These are phyloP conservation scores for Lasiodiplodia gonubiensis DNA, from an alignment of 2,329 filamentous ascomycete genomes.

Conservation along the genomic window DNA sequence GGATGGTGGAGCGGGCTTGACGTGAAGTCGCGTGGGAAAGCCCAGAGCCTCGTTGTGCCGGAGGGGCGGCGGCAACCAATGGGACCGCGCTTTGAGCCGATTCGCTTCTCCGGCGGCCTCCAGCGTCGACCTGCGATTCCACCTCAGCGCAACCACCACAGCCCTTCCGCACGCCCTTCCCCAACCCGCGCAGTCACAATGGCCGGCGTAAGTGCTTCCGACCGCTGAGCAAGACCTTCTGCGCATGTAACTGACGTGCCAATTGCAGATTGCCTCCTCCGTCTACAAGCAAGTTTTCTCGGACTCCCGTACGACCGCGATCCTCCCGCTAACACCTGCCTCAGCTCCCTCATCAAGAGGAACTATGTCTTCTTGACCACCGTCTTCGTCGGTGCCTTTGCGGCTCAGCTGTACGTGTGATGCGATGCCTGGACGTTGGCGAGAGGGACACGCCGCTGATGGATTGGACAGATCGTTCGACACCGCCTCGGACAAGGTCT, in stretches of 20 bases:
- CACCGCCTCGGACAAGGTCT: conserved; percentile 78
- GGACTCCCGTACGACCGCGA: conserved; percentile 30
- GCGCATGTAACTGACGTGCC: conserved; percentile 36
- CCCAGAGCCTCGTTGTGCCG: conserved; percentile 1
- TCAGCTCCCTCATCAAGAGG: conserved; percentile 80
- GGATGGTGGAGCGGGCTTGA: neutral
- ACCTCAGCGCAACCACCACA: conserved; percentile 38
- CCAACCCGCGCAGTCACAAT: conserved; percentile 55
- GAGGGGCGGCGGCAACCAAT: neutral
- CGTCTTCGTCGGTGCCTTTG: conserved; percentile 88
- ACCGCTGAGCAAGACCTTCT: conserved; percentile 32
- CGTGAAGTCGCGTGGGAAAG: conserved; percentile 11
- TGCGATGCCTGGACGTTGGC: conserved; percentile 31
- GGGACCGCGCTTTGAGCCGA: conserved; percentile 24
- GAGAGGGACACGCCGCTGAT: conserved; percentile 23
- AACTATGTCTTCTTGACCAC: conserved; percentile 87
- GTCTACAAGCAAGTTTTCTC: conserved; percentile 58
- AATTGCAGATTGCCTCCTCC: conserved; percentile 55
- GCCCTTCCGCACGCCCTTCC: conserved; percentile 35
- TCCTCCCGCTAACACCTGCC: conserved; percentile 41
- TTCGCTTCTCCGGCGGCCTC: conserved; percentile 28
- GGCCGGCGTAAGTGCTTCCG: conserved; percentile 60
- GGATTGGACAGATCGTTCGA: conserved; percentile 74
- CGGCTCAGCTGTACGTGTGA: conserved; percentile 83
- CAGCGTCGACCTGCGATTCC: conserved; percentile 27